Conservation (phyloP, 371 early-diverging fungal genomes). For the Mortierella sp. region DNA sequence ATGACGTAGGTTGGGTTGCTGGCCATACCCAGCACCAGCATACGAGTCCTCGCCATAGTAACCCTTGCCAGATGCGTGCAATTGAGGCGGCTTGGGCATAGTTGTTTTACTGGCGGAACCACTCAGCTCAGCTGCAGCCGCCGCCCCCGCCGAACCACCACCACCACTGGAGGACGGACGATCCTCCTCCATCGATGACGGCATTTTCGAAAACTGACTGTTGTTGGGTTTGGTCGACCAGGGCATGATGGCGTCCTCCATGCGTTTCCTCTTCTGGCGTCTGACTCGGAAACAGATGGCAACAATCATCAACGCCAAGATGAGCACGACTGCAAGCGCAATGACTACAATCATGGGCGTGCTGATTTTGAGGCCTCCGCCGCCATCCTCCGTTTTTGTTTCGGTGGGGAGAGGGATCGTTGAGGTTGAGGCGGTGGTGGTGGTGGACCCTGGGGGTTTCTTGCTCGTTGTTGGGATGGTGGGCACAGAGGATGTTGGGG, state of each 20-base stretch:
- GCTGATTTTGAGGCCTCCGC: neutral
- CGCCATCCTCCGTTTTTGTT: neutral
- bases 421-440: neutral
- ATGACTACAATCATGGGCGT: slow-evolving; percentile 24
- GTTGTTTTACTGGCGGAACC: slow-evolving; percentile 8
- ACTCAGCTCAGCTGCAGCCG: neutral
- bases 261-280: slow-evolving; percentile 19
- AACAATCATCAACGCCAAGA: neutral
- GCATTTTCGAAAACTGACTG: slow-evolving; percentile 31
- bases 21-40: too few relatives aligned
- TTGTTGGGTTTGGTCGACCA: slow-evolving; percentile 16
- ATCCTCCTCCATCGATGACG: slow-evolving; percentile 28
- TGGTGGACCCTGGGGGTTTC: neutral
- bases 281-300: slow-evolving; percentile 3
- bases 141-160: neutral
- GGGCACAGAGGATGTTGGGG: neutral
- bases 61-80: neutral
- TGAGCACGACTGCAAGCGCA: slow-evolving; percentile 38
- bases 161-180: neutral
- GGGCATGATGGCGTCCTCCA: slow-evolving; percentile 35
- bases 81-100: slow-evolving; percentile 22
- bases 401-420: neutral
- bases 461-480: neutral
- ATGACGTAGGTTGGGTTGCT: neutral
- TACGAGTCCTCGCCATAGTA: neutral